Percentiles rank a stretch among this genome's conserved stretches.
Conservation (phyloP, 73 alveolate species). For the Symbiodinium pilosum region DNA sequence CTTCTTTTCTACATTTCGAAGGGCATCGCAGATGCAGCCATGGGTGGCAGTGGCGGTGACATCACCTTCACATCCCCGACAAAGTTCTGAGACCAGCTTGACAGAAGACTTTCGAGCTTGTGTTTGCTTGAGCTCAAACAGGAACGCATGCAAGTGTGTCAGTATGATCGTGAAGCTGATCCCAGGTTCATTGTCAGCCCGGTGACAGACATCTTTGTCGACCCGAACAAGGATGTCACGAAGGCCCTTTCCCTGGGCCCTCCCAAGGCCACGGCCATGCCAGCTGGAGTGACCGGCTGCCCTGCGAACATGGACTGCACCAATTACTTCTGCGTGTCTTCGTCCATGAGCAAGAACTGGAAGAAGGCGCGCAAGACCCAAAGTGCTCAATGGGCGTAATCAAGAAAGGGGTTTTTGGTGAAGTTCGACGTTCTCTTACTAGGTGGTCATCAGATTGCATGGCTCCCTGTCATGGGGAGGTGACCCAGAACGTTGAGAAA, state of each 20-base stretch:
- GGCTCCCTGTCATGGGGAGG: too few species aligned
- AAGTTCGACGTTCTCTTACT: too few species aligned
- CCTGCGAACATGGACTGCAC: not conserved
- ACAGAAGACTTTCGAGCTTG: too few species aligned
- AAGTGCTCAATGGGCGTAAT: too few species aligned
- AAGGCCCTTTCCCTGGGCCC: not conserved
- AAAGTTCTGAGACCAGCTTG: too few species aligned
- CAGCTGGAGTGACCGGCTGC: not conserved
- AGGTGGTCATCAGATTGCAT: too few species aligned
- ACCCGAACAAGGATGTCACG: not conserved
- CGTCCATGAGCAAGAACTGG: constrained; percentile 7
- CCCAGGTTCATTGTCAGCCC: not conserved
- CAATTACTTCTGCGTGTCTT: not conserved
- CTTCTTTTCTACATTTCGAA: not conserved
- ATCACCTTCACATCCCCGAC: not conserved
- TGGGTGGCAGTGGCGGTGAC: not conserved
- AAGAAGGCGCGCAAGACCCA: not conserved
- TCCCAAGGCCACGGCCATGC: not conserved
- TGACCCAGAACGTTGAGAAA: too few species aligned
- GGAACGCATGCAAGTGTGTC: too few species aligned
- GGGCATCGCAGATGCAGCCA: not conserved
- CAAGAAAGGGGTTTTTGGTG: too few species aligned
- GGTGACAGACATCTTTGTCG: not conserved
- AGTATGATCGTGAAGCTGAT: too few species aligned
- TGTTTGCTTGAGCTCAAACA: too few species aligned